These are phyloP conservation scores for Zygosaccharomyces pseudobailii DNA, from an alignment of 1,139 yeast genomes.

Conservation along the genomic window DNA sequence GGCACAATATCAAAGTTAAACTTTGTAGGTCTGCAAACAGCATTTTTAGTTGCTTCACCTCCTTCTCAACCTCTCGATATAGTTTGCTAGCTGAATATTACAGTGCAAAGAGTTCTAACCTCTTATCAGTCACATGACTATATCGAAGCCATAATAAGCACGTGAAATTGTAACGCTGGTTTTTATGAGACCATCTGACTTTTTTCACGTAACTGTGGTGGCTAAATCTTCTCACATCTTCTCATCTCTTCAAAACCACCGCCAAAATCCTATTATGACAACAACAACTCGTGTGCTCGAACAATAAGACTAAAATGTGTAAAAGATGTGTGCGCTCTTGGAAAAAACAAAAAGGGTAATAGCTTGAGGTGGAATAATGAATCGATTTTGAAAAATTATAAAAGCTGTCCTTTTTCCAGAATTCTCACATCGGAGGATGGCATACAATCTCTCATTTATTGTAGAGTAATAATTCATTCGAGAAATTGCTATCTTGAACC, in stretches of 20 bases:
- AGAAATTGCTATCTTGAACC: background rate
- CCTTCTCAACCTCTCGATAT: too few species aligned
- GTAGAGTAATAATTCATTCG: too few species aligned
- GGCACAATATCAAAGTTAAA: too few species aligned
- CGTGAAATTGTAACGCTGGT: background rate
- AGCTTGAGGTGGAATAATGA: background rate
- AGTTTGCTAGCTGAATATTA: too few species aligned
- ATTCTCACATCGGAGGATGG: background rate
- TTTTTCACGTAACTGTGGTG: constrained; percentile 11
- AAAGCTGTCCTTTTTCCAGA: background rate
- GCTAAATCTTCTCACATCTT: constrained; percentile 5
- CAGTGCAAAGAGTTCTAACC: background rate
- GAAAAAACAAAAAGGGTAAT: background rate
- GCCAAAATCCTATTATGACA: background rate
- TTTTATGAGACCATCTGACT: constrained; percentile 3
- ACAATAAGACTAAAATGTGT: background rate
- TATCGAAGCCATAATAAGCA: background rate
- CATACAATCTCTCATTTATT: too few species aligned
- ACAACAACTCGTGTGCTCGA: background rate
- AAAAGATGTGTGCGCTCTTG: background rate
- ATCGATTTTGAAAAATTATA: background rate
- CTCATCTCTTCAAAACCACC: background rate
- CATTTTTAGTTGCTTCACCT: background rate
- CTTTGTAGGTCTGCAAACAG: too few species aligned
- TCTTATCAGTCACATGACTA: background rate